A percentile compares a stretch with the other conserved stretches of the same genome.
These are phyloP conservation scores for Phyllosticta citrichinensis DNA, from an alignment of 2,329 filamentous ascomycete genomes.

Conservation along the genomic window DNA sequence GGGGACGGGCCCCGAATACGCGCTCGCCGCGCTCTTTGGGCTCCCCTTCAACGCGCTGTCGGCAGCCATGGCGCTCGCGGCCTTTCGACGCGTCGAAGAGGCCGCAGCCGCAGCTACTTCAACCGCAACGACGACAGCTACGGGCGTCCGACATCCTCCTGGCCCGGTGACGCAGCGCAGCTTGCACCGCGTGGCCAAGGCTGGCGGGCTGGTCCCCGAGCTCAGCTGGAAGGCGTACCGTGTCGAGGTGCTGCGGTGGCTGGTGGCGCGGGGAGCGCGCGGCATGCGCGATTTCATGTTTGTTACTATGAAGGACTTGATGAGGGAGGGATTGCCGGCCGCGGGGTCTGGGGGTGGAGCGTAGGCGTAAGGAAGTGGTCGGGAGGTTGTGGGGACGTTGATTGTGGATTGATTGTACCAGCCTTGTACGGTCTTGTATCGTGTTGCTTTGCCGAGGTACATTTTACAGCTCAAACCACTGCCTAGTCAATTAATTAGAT, in stretches of 20 bases:
- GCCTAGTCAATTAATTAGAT: no score
- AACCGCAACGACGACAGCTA: not conserved
- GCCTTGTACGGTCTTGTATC: no score
- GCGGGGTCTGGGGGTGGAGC: not conserved
- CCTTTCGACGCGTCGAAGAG: constrained; percentile 39
- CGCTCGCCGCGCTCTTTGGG: constrained; percentile 34
- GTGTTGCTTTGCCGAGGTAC: no score
- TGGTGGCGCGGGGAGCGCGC: constrained; percentile 53
- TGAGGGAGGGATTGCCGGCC: not conserved
- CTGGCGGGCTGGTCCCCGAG: constrained; percentile 38
- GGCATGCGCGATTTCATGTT: constrained; percentile 67
- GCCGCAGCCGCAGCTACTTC: constrained; percentile 52
- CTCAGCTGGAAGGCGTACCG: constrained; percentile 61
- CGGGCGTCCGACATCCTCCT: not conserved
- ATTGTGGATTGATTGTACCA: not conserved
- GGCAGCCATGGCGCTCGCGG: constrained; percentile 36
- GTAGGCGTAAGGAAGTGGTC: not conserved
- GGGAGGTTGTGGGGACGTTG: not conserved
- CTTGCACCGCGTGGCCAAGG: constrained; percentile 34
- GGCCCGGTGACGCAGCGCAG: constrained; percentile 33
- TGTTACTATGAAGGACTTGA: constrained; percentile 55
- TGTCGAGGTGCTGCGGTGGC: constrained; percentile 57
- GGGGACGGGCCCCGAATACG: constrained; percentile 31
- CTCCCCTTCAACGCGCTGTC: constrained; percentile 38
- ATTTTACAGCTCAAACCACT: no score